Evolutionary conservation across 192 early-diverging fungal species (phyloP), one percentile per base, ranked within the genome.

Genomic region (Pilobolus umbonatus): DNA sequence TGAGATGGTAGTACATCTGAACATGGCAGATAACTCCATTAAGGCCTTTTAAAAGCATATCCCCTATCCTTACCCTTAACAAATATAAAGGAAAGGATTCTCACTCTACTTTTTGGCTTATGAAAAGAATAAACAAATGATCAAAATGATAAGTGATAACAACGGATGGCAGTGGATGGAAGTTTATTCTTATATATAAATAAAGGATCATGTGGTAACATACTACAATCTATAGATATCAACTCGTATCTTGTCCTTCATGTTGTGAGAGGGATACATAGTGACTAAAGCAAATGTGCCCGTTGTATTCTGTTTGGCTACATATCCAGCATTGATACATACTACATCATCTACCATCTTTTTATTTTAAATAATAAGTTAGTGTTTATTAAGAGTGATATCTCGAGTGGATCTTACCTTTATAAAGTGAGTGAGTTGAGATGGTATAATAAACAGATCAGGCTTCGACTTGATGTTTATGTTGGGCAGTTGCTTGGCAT

Each of bases 361-460:
- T 17, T 22, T 29, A 14, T 17, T 55, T 55, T 8, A 12, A 9
- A 24, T 29, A 10, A 17, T 14, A 28, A n/a, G 7, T 22, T 3
- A 6, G 3, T 55, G 7, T 15, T 3, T 36, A 32, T 56, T 39
- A 2, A 40, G 5, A 15, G 24, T 10, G 12, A 7, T 40, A 8
- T 26, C 31, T 2, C 0, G 6, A 28, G 3, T 38, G 39, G n/a
- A 5, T 35, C 19, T 55, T 69, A 76, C 79, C 38, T 85, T 88
- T 29, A 79, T 84, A 76, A 87, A 86, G 40, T 77, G 79, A 56
- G 78, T 79, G n/a, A 97, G 68, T 65, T 81, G 73, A 39, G 86
- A 89, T 19, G 87, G 84, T 25, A 86, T 49, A 48, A 98, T 81
- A 22, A 98, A 58, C 2, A 98, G 71, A 68, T 98, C 96, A 2